These are phyloP conservation scores for Cryptosporidium sp. DNA, from an alignment of 169 alveolate genomes.

Conservation along the genomic window DNA sequence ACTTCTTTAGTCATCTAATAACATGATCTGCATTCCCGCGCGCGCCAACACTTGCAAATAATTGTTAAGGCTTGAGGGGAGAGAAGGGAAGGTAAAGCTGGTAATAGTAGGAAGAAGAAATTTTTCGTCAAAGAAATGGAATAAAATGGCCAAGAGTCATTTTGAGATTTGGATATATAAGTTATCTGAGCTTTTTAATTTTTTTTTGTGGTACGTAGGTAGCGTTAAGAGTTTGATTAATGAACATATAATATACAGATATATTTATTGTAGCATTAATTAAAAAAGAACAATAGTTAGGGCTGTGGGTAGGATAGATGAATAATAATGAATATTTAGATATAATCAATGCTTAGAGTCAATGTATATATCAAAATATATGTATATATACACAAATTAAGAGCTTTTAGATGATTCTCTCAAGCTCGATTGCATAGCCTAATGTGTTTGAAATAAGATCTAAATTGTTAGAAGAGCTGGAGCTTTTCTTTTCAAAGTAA, in stretches of 20 bases:
- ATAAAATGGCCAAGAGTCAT: no score
- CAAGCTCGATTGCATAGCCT: slow-evolving; percentile 67
- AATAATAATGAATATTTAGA: not conserved
- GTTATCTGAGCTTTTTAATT: no score
- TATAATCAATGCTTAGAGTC: not conserved
- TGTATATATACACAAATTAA: not conserved
- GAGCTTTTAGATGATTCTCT: slow-evolving; percentile 40
- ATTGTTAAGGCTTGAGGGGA: not conserved
- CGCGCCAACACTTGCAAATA: not conserved
- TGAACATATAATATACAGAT: no score
- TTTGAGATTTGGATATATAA: no score
- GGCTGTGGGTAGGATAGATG: not conserved
- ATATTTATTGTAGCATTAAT: no score
- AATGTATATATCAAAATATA: not conserved
- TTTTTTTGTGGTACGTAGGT: no score
- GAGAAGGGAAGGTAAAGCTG: not conserved
- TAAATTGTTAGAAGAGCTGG: not conserved
- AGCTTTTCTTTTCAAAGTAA: slow-evolving; percentile 1
- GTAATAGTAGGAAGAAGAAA: no score
- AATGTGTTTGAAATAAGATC: slow-evolving; percentile 37
- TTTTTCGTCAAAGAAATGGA: no score
- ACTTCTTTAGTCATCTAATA: not conserved
- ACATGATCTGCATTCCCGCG: not conserved
- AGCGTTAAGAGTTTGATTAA: no score
- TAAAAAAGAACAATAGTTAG: not conserved